Conservation (phyloP, 306 rosid genomes). For the Medicago truncatula region MtrunA17r5.0-ANR NC_053044.1:36343501-36344000, state of each 20-base stretch:
- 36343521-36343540: slow-evolving; percentile 53
- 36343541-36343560: slow-evolving; percentile 46
- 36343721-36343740: slow-evolving; percentile 48
- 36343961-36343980: slow-evolving; percentile 84
- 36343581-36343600: slow-evolving; percentile 44
- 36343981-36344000: slow-evolving; percentile 92
- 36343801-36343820: slow-evolving; percentile 50
- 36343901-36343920: slow-evolving; percentile 63
- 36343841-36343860: slow-evolving; percentile 51
- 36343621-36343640: slow-evolving; percentile 38
- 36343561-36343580: slow-evolving; percentile 53
- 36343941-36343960: slow-evolving; percentile 63
- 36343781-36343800: slow-evolving; percentile 44
- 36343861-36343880: slow-evolving; percentile 36
- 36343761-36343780: slow-evolving; percentile 49
- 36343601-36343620: slow-evolving; percentile 47
- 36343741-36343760: slow-evolving; percentile 53
- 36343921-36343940: slow-evolving; percentile 69
- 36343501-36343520: slow-evolving; percentile 87
- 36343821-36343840: slow-evolving; percentile 51
- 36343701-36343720: slow-evolving; percentile 46
- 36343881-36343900: slow-evolving; percentile 60
- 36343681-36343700: slow-evolving; percentile 47
- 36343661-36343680: slow-evolving; percentile 49
- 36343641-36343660: slow-evolving; percentile 46